Evolutionary conservation across 306 rosid species (phyloP).

Genomic region (Prinsepia uniflora): DNA sequence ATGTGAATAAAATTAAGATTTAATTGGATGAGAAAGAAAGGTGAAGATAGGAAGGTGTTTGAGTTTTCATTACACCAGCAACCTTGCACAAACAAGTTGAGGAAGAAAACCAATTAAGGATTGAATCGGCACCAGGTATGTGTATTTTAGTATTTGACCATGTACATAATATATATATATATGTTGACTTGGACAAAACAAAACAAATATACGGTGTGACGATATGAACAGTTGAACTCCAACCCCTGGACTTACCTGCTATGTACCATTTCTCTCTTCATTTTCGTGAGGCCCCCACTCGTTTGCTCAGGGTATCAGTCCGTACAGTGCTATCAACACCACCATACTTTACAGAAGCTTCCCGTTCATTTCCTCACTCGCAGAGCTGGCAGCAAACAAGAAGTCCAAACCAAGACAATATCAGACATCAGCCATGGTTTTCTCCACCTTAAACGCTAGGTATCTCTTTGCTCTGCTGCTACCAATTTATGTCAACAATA

Average conservation of each 20-base stretch:
- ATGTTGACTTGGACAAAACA: not conserved
- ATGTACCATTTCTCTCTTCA: too few relatives aligned
- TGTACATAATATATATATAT: too few relatives aligned
- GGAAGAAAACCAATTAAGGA: too few relatives aligned
- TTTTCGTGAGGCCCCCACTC: too few relatives aligned
- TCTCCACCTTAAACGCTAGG: conserved; percentile 24
- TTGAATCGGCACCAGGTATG: not conserved
- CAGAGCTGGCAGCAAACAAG: not conserved
- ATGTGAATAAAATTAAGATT: too few relatives aligned
- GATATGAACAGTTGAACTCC: too few relatives aligned
- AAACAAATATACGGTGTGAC: too few relatives aligned
- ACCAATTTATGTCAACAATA: not conserved
- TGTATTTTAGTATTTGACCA: not conserved
- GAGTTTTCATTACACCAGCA: too few relatives aligned
- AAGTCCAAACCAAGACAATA: not conserved
- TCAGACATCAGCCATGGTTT: not conserved
- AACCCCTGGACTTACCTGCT: too few relatives aligned
- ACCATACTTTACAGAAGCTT: not conserved
- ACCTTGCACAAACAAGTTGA: too few relatives aligned
- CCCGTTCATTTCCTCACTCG: not conserved
- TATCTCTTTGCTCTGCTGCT: not conserved
- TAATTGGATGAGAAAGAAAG: too few relatives aligned
- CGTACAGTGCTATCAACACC: not conserved
- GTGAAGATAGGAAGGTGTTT: too few relatives aligned
- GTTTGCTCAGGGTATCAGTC: not conserved